Evolutionary conservation across 768 basidiomycete species (phyloP), one percentile per base, ranked within the genome.

Genomic region (Daedalea quercina): DNA sequence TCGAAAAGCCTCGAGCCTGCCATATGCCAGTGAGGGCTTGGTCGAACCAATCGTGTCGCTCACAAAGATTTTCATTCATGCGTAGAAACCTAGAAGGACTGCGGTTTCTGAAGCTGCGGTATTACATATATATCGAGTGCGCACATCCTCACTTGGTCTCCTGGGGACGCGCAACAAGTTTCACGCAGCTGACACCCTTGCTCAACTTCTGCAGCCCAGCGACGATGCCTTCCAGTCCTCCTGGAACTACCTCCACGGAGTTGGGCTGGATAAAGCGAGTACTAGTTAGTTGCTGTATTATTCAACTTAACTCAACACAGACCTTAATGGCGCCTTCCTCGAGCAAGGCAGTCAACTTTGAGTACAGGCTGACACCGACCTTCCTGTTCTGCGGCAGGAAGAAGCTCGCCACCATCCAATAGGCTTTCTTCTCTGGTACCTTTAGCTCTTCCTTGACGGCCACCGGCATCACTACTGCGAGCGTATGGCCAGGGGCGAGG

Each of bases 401-500:
- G 19, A 40, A 15, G 37, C 6, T 17, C 17, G 15, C 37, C 15
- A 17, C 6, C 37, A 40, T 40, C 37, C 13, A 17, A 19, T 17
- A 40, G 15, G 37, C 37, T 15, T 40, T 44, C 24, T 44, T 44
- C 20, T 22, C 44, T 22, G 47, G 25, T 3, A 19, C 33, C 3
- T 35, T 49, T 8, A 31, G 34, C 31, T 23, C 43, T 9, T 46
- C 53, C 20, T 54, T 53, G 20, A 64, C 42, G 1, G 20, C 25
- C 37, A 40, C 37, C 8, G 37, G 50, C 4, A 59, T 33, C 24
- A 54, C 50, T 35, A 62, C 4, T 3, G 63, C 48, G 31, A 66
- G 42, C 28, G 20, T 41, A 12, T 64, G 64, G 24, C 61, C 60
- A 2, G 56, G 56, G 9, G 64, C 61, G 33, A 69, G 58, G 9